These are phyloP conservation scores for Cyclanthera cordifolia DNA, from an alignment of 306 rosid species.

Conservation along the genomic window DNA sequence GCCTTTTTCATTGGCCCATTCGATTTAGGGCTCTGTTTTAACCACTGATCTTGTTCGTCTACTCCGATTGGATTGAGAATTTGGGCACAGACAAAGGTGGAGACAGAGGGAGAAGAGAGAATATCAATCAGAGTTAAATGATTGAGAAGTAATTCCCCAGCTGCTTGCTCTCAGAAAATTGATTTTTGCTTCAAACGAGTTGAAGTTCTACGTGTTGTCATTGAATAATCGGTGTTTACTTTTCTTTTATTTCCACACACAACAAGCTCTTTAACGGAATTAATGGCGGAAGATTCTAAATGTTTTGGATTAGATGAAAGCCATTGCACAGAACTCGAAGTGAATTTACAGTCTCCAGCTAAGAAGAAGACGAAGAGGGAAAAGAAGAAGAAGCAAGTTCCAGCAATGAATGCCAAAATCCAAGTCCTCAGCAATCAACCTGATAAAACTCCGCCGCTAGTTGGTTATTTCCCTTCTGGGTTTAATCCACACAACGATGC, in stretches of 20 bases:
- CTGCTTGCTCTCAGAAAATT: neutral
- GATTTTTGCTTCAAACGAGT: too few relatives aligned
- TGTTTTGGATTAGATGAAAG: neutral
- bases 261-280: neutral
- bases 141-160: slow-evolving; percentile 24
- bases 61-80: too few relatives aligned
- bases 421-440: slow-evolving; percentile 32
- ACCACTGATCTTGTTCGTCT: too few relatives aligned
- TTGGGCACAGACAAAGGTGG: too few relatives aligned
- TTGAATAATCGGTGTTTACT: neutral
- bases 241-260: neutral
- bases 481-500: slow-evolving; percentile 33
- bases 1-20: too few relatives aligned
- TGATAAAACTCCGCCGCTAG: slow-evolving; percentile 36
- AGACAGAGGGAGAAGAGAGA: too few relatives aligned
- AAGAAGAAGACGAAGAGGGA: slow-evolving; percentile 34
- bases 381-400: slow-evolving; percentile 20
- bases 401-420: slow-evolving; percentile 31
- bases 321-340: neutral
- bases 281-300: slow-evolving; percentile 1
- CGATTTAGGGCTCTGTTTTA: too few relatives aligned
- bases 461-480: slow-evolving; percentile 78
- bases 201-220: too few relatives aligned
- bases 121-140: slow-evolving; percentile 23
- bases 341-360: neutral